These are phyloP conservation scores for Amaranthus hypochondriacus DNA, from an alignment of 148 eudicot species.

Conservation along the genomic window DNA sequence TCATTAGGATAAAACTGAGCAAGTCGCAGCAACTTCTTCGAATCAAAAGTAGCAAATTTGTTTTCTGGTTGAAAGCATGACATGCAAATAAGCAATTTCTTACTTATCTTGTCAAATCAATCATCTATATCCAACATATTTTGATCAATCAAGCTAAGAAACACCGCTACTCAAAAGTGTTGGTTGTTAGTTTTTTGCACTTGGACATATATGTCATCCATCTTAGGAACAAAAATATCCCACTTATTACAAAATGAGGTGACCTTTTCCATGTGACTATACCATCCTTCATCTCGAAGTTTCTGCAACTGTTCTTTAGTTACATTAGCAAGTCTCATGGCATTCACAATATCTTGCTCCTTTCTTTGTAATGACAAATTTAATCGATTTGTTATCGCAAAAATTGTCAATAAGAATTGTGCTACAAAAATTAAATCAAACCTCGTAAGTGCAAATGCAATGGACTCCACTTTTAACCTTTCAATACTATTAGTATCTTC, in stretches of 20 bases:
- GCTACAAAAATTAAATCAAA: too few relatives aligned
- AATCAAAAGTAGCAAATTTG: background rate
- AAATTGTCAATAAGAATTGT: too few relatives aligned
- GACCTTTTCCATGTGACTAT: too few relatives aligned
- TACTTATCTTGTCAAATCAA: background rate
- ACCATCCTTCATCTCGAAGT: background rate
- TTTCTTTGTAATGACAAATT: background rate
- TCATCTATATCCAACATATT: background rate
- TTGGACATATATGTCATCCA: too few relatives aligned
- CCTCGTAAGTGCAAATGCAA: too few relatives aligned
- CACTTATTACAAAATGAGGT: too few relatives aligned
- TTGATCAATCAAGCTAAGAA: background rate
- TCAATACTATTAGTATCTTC: too few relatives aligned
- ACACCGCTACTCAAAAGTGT: too few relatives aligned
- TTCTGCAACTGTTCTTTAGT: background rate
- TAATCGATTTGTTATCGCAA: background rate
- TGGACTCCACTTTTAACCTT: background rate
- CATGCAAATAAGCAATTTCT: background rate
- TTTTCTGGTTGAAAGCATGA: background rate
- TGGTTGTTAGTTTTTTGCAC: too few relatives aligned
- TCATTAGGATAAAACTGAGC: background rate
- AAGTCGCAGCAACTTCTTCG: background rate
- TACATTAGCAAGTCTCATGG: background rate
- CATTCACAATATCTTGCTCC: conserved; percentile 8
- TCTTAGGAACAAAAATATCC: too few relatives aligned